These are phyloP conservation scores for Apophysomyces ossiformis DNA, from an alignment of 371 early-diverging fungal species.

Conservation along the genomic window DNA sequence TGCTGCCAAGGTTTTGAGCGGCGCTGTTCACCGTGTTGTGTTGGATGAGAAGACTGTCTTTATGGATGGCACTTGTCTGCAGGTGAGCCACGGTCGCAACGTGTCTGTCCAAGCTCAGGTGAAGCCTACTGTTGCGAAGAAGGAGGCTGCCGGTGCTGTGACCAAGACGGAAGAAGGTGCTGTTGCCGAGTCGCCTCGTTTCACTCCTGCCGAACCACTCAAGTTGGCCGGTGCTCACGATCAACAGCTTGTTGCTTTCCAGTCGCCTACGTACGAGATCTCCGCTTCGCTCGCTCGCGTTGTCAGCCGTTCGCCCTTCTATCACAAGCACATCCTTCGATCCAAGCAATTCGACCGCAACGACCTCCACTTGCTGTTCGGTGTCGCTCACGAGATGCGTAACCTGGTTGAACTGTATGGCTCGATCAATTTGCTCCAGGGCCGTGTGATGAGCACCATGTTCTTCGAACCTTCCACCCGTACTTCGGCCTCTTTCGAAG, in stretches of 20 bases:
- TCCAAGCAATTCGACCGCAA: slow-evolving; percentile 90
- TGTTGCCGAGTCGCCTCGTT: slow-evolving; percentile 19
- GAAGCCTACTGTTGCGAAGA: slow-evolving; percentile 16
- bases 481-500: slow-evolving; percentile 91
- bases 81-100: slow-evolving; percentile 54
- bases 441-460: slow-evolving; percentile 91
- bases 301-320: slow-evolving; percentile 87
- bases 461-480: slow-evolving; percentile 98
- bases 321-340: slow-evolving; percentile 87
- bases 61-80: slow-evolving; percentile 77
- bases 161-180: slow-evolving; percentile 15
- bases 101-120: slow-evolving; percentile 57
- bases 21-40: slow-evolving; percentile 85
- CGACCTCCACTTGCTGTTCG: slow-evolving; percentile 93
- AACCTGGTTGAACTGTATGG: slow-evolving; percentile 90
- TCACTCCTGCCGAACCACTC: slow-evolving; percentile 27
- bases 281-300: slow-evolving; percentile 70
- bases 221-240: slow-evolving; percentile 43
- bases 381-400: slow-evolving; percentile 97
- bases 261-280: slow-evolving; percentile 47
- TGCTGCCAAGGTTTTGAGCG: slow-evolving; percentile 54
- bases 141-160: slow-evolving; percentile 19
- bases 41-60: slow-evolving; percentile 80
- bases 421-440: slow-evolving; percentile 79
- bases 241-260: slow-evolving; percentile 41